Evolutionary conservation across 208 protist species (phyloP).

Genomic region (Blastocrithidia nonstop): DNA sequence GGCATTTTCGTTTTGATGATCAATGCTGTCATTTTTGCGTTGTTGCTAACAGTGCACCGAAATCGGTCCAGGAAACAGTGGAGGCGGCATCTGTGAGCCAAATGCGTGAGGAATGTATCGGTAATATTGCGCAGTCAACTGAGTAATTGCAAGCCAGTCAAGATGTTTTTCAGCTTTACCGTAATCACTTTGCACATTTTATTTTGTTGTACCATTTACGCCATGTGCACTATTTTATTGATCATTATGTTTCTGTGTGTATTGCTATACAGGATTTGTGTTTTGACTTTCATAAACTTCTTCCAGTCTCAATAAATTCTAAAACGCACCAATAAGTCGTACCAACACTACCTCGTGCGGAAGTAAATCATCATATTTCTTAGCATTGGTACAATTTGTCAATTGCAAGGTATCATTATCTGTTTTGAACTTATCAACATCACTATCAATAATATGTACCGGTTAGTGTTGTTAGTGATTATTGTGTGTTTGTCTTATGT

Average conservation of each 20-base stretch:
- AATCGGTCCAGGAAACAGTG: constrained; percentile 23
- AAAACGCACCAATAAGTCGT: constrained; percentile 60
- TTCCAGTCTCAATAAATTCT: constrained; percentile 63
- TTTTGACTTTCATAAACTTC: constrained; percentile 1
- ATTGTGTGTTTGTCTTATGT: too few species aligned
- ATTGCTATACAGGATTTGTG: constrained; percentile 3
- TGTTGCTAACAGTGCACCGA: constrained; percentile 21
- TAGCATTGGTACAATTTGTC: too few species aligned
- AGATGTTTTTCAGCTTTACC: constrained; percentile 1
- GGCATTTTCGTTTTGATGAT: too few species aligned
- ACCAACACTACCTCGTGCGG: constrained; percentile 24
- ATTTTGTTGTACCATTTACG: background rate
- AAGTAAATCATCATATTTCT: constrained; percentile 2
- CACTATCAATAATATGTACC: too few species aligned
- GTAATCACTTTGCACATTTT: background rate
- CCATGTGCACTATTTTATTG: background rate
- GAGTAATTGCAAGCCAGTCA: constrained; percentile 30
- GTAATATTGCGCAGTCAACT: constrained; percentile 68
- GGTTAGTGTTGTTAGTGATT: too few species aligned
- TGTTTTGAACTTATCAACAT: background rate
- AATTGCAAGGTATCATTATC: background rate
- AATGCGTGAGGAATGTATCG: constrained; percentile 63
- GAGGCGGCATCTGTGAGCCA: constrained; percentile 74
- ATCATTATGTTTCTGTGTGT: constrained; percentile 1
- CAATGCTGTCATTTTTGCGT: too few species aligned